Base-by-base conservation (phyloP, 2,329 filamentous ascomycete genomes). In the Geosmithia morbida region DNA sequence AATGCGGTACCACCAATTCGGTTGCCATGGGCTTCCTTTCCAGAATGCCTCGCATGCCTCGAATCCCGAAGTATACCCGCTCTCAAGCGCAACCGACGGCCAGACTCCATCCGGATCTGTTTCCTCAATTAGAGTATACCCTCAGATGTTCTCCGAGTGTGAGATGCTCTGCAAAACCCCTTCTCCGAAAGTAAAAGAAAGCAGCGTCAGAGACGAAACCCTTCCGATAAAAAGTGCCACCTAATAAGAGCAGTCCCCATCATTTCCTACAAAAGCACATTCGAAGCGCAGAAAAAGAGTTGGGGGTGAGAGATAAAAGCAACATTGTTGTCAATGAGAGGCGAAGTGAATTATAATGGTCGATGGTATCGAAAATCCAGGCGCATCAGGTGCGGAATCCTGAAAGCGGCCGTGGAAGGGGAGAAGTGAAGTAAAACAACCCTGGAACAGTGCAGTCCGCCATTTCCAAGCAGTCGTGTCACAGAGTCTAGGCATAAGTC, bases 271-370 rank as follows among this genome's bases (percentile, higher is more conserved):
- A 37, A 37, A 26, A 26, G n/a, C n/a, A n/a, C 22, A 26, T 26
- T 26, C 22, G 8, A 26, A 26, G 22, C 22, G 22, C 22, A 26
- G 22, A 26, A 8, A 26, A 8, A 26, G 22, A 26, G 4, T 26
- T 26, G 22, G 22, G 22, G 22, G 33, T 17, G 37, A 45, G 20
- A 26, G 40, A 17, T 11, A 39, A 45, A 44, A 19, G 39, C 39
- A 40, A 48, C 40, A 10, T 41, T 46, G 22, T 26, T 56, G 49
- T 64, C 47, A 66, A 64, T 50, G 64, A 66, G 51, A 61, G 64
- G 65, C 54, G 61, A 66, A 66, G 53, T 52, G 61, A 63, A 66
- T 64, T 63, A 64, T 62, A 58, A 61, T 56, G 53, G 53, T 51
- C 44, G 48, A 44, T 51, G 48, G 45, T 45, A 17, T 51, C 52